Evolutionary conservation across 495 filamentous ascomycete species (phyloP).

Genomic region (Delitschia confertaspora): DNA sequence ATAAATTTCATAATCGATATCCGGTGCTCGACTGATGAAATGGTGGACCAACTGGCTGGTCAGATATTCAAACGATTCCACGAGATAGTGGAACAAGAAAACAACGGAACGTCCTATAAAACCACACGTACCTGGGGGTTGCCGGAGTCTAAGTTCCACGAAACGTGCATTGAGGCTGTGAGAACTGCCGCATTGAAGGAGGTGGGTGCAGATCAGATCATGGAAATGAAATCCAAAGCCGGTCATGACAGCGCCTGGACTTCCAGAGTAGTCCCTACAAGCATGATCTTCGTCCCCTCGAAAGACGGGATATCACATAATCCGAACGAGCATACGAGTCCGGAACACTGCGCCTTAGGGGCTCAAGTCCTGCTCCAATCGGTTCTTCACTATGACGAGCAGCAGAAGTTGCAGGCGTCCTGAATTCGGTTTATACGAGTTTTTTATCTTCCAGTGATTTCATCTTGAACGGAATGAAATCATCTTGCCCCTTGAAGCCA

Average conservation of each 20-base stretch:
- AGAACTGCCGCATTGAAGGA: conserved; percentile 13
- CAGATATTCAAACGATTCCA: conserved; percentile 18
- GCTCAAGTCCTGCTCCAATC: conserved; percentile 22
- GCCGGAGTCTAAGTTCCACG: conserved; percentile 23
- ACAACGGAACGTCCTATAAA: conserved; percentile 12
- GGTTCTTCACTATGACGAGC: conserved; percentile 22
- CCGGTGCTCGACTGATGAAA: conserved; percentile 19
- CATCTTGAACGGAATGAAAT: conserved; percentile 3
- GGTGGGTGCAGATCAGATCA: conserved; percentile 14
- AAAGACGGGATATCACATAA: conserved; percentile 26
- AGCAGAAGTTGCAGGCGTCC: conserved; percentile 5
- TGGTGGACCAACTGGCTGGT: conserved; percentile 13
- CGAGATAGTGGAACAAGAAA: conserved; percentile 11
- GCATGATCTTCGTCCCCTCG: conserved; percentile 26
- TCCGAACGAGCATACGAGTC: conserved; percentile 27
- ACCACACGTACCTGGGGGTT: conserved; percentile 23
- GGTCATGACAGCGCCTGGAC: conserved; percentile 27
- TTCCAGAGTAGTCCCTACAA: conserved; percentile 20
- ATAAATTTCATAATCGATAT: conserved; percentile 25
- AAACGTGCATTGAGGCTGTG: conserved; percentile 16
- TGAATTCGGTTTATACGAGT: background rate
- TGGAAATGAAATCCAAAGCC: conserved; percentile 21
- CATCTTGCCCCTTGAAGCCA: background rate
- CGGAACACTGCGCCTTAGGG: conserved; percentile 24
- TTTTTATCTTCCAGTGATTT: conserved; percentile 1